Base-by-base conservation (phyloP, 306 rosid genomes). In the cucumber (Cucumis sativus) region DNA sequence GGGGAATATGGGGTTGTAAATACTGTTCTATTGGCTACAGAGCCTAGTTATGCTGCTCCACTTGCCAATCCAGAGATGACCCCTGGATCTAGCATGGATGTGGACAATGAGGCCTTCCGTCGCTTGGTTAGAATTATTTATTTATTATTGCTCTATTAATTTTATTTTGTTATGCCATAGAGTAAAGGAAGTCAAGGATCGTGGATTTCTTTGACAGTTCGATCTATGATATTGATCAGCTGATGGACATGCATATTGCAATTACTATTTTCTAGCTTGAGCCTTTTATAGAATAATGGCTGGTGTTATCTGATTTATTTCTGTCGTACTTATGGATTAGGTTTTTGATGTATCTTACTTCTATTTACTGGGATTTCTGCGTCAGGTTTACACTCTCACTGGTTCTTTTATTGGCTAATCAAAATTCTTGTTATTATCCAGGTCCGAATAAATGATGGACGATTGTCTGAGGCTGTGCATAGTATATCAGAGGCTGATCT, bases 41-140 rank as follows among this genome's bases (percentile, higher is more conserved):
- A 92, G 74, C 92, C 97, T 87, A 88, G 82, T 77, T 81, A 81
- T 33, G 63, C 88, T 74, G 87, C 90, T 25, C 70, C 82, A 35
- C 77, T 71, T 89, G 83, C 82, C 82, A 79, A 81, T 82, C 86
- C 91, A 39, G 92, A 85, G 57, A 54, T 74, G 47, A 47, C 87
- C 59, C 82, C 93, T 70, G 97, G 92, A 66, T 87, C 93, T 85
- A 85, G 86, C 83, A 96, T 96, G 99, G 99, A 96, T 80, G 96
- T 92, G 85, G 99, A 96, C 82, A 92, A 82, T 55, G 97, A 88
- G 76, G 90, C 92, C 77, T 88, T 89, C 67, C 87, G 78, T 51
- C 92, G 83, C 57, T 59, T 86, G 97, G 99, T 96, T 86, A 87
- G 90, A 79, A 68, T 80, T 43, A 35, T n/a, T 25, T 75, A 80